Percentiles rank a stretch among this genome's conserved stretches.
phyloP scores from a whole-genome alignment of 2,329 filamentous ascomycete genomes.

The Sporothrix variecibatus region DNA sequence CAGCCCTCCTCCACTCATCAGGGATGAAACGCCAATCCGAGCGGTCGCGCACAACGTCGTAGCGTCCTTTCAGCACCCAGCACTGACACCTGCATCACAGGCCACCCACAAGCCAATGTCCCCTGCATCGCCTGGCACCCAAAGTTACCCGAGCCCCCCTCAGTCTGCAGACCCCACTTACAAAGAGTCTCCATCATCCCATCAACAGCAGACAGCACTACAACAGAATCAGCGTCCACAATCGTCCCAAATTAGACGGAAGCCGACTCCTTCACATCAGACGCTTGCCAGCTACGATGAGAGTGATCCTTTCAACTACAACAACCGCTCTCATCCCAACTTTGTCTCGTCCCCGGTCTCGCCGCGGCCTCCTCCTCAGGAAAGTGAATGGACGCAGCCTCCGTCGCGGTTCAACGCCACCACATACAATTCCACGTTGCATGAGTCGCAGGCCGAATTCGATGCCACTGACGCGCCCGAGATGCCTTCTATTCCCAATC shows the following conservation, averaged over 20 bases:
- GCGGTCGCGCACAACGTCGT: conserved; percentile 37
- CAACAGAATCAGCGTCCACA: conserved; percentile 22
- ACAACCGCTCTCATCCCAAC: conserved; percentile 27
- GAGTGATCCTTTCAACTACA: conserved; percentile 33
- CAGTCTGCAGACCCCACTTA: conserved; percentile 37
- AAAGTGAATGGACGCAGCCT: conserved; percentile 50
- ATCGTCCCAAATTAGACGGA: conserved; percentile 24
- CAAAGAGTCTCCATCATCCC: conserved; percentile 29
- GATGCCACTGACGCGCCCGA: conserved; percentile 25
- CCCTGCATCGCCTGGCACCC: conserved; percentile 25
- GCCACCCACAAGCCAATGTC: conserved; percentile 30
- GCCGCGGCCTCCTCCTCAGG: conserved; percentile 32
- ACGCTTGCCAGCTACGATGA: conserved; percentile 29
- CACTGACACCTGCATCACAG: conserved; percentile 23
- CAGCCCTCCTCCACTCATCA: conserved; percentile 34
- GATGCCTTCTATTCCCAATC: conserved; percentile 28
- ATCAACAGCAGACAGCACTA: conserved; percentile 21
- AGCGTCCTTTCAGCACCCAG: conserved; percentile 25
- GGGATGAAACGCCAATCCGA: conserved; percentile 36
- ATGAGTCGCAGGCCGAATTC: conserved; percentile 37
- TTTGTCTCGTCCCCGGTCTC: conserved; percentile 18
- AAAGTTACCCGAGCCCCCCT: conserved; percentile 44
- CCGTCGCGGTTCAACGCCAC: conserved; percentile 65
- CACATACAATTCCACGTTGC: conserved; percentile 58
- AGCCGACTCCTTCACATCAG: conserved; percentile 27